phyloP scores from a whole-genome alignment of 1,284 basidiomycete species.

The Microbotryum silenes-acaulis region DNA sequence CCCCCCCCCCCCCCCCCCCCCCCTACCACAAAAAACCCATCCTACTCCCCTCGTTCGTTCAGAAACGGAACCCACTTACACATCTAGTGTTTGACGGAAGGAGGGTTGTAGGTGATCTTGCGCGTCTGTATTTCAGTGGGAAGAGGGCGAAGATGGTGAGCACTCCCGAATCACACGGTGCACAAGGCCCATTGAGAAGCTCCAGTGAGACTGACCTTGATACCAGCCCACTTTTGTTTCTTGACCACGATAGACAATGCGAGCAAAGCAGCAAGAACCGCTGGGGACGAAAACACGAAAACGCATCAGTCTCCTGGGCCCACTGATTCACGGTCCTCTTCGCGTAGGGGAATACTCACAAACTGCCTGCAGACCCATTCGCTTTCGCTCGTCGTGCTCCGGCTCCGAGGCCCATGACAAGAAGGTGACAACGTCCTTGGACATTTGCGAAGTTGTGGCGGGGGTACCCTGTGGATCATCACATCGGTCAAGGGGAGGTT shows the following conservation, averaged over 20 bases:
- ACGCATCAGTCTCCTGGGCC: slow-evolving; percentile 56
- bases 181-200: slow-evolving; percentile 43
- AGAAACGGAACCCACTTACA: too few relatives aligned
- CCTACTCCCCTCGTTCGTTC: too few relatives aligned
- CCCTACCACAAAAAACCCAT: too few relatives aligned
- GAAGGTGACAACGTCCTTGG: slow-evolving; percentile 96
- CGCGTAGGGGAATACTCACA: background rate
- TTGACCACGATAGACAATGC: slow-evolving; percentile 82
- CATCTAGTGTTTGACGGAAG: slow-evolving; percentile 28
- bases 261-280: slow-evolving; percentile 58
- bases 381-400: slow-evolving; percentile 96
- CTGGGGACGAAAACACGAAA: slow-evolving; percentile 81
- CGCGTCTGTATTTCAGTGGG: slow-evolving; percentile 52
- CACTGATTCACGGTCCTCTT: slow-evolving; percentile 80
- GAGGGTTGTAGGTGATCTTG: slow-evolving; percentile 52
- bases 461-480: slow-evolving; percentile 58
- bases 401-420: slow-evolving; percentile 69
- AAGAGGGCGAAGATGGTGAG: background rate
- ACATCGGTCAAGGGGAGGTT: slow-evolving; percentile 35
- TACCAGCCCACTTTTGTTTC: slow-evolving; percentile 84
- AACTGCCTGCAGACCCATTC: slow-evolving; percentile 61
- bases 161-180: background rate
- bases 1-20: too few relatives aligned
- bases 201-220: slow-evolving; percentile 73
- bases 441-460: slow-evolving; percentile 97